phyloP scores from a whole-genome alignment of 805 yeast species.

The Candida caryicola region DNA sequence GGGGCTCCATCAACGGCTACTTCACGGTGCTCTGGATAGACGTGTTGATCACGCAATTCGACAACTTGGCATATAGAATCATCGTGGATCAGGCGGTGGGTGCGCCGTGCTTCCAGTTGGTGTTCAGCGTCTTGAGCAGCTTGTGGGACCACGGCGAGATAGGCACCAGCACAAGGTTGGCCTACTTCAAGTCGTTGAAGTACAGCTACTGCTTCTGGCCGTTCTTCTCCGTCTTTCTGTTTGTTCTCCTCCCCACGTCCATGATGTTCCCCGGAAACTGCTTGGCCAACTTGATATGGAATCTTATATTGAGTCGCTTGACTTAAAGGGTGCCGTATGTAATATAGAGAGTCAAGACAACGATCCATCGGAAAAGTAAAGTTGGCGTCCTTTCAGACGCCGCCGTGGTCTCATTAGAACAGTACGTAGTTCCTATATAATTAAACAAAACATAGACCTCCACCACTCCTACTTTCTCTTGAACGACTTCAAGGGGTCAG shows the following conservation, averaged over 20 bases:
- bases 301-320: slow-evolving; percentile 43
- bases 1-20: slow-evolving; percentile 62
- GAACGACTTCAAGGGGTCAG: slow-evolving; percentile 62
- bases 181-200: slow-evolving; percentile 47
- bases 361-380: too few species aligned
- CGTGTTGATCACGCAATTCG: slow-evolving; percentile 36
- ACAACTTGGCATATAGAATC: slow-evolving; percentile 38
- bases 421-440: background rate
- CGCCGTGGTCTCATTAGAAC: too few species aligned
- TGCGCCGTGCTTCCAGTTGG: slow-evolving; percentile 50
- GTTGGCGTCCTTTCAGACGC: too few species aligned
- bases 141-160: slow-evolving; percentile 55
- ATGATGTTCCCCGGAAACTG: slow-evolving; percentile 59
- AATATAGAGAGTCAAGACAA: too few species aligned
- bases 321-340: slow-evolving; percentile 2
- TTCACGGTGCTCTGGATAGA: slow-evolving; percentile 57
- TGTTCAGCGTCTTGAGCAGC: slow-evolving; percentile 47
- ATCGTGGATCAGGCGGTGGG: slow-evolving; percentile 55
- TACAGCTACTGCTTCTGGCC: slow-evolving; percentile 62
- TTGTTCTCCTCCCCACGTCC: slow-evolving; percentile 46
- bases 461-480: slow-evolving; percentile 16
- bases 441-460: too few species aligned
- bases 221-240: slow-evolving; percentile 48
- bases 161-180: slow-evolving; percentile 27
- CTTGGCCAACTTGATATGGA: slow-evolving; percentile 55